Conservation (phyloP, 164 flowering plant species). For the Hamamelis virginiana region DNA sequence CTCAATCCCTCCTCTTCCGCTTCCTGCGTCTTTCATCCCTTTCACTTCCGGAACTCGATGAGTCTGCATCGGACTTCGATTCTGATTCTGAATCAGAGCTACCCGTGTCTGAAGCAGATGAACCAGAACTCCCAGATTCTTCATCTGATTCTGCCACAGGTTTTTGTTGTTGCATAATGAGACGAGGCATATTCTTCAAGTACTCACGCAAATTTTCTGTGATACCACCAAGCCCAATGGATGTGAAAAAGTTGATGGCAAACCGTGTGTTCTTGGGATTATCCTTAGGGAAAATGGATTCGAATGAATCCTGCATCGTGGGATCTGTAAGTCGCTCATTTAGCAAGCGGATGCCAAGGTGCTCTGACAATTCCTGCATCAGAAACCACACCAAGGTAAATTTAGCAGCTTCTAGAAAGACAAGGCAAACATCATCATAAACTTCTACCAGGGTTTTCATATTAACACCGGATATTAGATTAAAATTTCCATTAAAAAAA, state of each 20-base stretch:
- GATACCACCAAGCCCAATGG: constrained; percentile 92
- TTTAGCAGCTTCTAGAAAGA: not conserved
- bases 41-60: constrained; percentile 39
- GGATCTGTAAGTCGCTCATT: constrained; percentile 83
- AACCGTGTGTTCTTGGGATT: constrained; percentile 89
- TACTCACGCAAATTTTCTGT: constrained; percentile 85
- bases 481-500: no score
- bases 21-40: constrained; percentile 31
- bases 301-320: constrained; percentile 73
- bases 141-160: constrained; percentile 47
- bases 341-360: constrained; percentile 72
- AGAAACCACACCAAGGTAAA: constrained; percentile 5
- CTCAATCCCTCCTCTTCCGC: constrained; percentile 31
- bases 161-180: constrained; percentile 86
- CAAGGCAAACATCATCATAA: not conserved
- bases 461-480: no score
- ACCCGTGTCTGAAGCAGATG: constrained; percentile 33
- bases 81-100: constrained; percentile 31
- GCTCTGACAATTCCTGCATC: constrained; percentile 85
- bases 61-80: no score
- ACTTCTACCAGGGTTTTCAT: no score
- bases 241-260: constrained; percentile 86
- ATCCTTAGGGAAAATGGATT: constrained; percentile 85
- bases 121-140: constrained; percentile 41
- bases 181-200: constrained; percentile 85